Conservation (phyloP, 208 protist species). For the Leishmania gerbilli region DNA sequence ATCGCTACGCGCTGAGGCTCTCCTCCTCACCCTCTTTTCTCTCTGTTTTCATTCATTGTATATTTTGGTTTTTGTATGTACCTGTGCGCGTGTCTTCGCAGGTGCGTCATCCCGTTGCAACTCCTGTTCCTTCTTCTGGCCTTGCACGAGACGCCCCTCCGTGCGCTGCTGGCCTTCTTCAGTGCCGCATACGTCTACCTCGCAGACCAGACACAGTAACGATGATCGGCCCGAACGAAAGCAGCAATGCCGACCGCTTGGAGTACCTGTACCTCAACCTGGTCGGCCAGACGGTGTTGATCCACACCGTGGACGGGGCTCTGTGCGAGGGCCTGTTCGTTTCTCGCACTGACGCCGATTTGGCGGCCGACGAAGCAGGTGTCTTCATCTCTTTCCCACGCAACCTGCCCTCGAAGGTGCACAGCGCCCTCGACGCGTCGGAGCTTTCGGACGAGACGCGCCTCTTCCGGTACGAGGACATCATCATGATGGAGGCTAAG, state of each 20-base stretch:
- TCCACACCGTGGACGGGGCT: conserved; percentile 76
- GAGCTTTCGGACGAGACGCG: conserved; percentile 41
- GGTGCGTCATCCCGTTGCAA: background rate
- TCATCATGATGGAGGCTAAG: conserved; percentile 76
- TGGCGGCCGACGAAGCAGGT: conserved; percentile 42
- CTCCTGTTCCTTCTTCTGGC: background rate
- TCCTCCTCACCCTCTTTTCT: background rate
- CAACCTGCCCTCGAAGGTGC: conserved; percentile 48
- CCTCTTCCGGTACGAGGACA: conserved; percentile 65
- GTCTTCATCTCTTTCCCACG: conserved; percentile 74
- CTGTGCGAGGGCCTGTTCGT: conserved; percentile 85
- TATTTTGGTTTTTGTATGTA: no score
- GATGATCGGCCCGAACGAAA: conserved; percentile 46
- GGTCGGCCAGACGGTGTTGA: conserved; percentile 80
- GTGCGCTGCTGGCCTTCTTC: background rate
- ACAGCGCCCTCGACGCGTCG: conserved; percentile 50
- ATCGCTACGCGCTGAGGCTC: conserved; percentile 7
- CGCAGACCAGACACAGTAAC: background rate
- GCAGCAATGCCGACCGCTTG: conserved; percentile 78
- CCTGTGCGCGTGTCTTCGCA: background rate
- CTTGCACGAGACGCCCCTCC: background rate
- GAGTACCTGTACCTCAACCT: conserved; percentile 91
- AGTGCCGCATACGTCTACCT: background rate
- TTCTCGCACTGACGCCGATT: conserved; percentile 76
- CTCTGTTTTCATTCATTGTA: background rate